These are phyloP conservation scores for Cercospora janseana DNA, from an alignment of 2,329 filamentous ascomycete genomes.

Conservation along the genomic window DNA sequence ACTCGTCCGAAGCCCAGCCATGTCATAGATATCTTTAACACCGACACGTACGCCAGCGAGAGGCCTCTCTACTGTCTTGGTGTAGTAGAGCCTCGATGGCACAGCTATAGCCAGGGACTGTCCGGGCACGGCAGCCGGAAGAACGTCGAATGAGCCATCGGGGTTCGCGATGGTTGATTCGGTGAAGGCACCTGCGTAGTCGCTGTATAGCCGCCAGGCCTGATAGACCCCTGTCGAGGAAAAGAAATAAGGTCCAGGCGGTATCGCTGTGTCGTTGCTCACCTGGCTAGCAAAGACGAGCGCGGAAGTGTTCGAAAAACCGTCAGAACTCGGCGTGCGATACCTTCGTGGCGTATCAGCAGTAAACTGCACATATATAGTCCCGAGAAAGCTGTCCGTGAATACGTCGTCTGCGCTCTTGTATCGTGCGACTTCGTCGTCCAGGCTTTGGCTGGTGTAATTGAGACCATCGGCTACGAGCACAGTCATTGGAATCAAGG, in stretches of 20 bases:
- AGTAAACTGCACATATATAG: slow-evolving; percentile 31
- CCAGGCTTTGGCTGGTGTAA: slow-evolving; percentile 30
- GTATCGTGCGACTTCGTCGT: slow-evolving; percentile 33
- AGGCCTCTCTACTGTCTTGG: slow-evolving; percentile 53
- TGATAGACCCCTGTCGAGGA: slow-evolving; percentile 48
- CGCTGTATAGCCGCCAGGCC: slow-evolving; percentile 52
- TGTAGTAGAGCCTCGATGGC: slow-evolving; percentile 61
- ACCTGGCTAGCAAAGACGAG: slow-evolving; percentile 23
- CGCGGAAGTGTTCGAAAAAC: slow-evolving; percentile 22
- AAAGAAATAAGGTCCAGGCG: slow-evolving; percentile 53
- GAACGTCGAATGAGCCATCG: slow-evolving; percentile 44
- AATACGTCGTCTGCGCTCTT: slow-evolving; percentile 44
- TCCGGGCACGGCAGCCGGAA: slow-evolving; percentile 43
- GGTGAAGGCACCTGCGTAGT: slow-evolving; percentile 51
- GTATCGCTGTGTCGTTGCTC: slow-evolving; percentile 33
- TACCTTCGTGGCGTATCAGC: slow-evolving; percentile 14
- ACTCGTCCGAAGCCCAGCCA: slow-evolving; percentile 57
- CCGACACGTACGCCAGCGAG: slow-evolving; percentile 60
- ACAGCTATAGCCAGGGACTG: slow-evolving; percentile 52
- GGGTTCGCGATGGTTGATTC: slow-evolving; percentile 45
- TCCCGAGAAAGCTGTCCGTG: slow-evolving; percentile 41
- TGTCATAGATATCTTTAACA: slow-evolving; percentile 62
- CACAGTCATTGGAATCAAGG: slow-evolving; percentile 43
- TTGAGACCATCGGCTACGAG: slow-evolving; percentile 32
- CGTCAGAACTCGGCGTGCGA: slow-evolving; percentile 7